A percentile compares a stretch with the other conserved stretches of the same genome.
Evolutionary conservation across 768 basidiomycete species (phyloP).

Genomic region (Tylopilus rubrobrunneus): DNA sequence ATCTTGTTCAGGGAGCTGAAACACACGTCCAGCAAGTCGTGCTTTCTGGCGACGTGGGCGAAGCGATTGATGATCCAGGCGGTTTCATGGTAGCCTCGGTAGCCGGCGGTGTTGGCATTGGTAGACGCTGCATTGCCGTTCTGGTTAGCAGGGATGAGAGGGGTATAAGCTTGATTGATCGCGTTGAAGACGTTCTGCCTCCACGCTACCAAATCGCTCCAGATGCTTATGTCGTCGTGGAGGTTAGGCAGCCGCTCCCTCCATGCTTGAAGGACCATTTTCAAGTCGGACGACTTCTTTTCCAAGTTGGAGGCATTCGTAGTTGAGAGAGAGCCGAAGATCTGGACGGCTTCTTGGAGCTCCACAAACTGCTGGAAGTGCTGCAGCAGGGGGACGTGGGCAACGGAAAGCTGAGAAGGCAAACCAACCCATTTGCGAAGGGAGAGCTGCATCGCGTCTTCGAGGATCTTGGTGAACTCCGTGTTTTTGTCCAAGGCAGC

Average conservation of each 20-base stretch:
- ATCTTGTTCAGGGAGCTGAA: slow-evolving; percentile 94
- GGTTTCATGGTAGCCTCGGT: slow-evolving; percentile 96
- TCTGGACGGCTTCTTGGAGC: slow-evolving; percentile 91
- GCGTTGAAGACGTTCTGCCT: slow-evolving; percentile 96
- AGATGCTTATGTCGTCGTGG: slow-evolving; percentile 96
- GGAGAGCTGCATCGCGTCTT: slow-evolving; percentile 95
- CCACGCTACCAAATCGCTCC: slow-evolving; percentile 99
- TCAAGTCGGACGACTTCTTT: slow-evolving; percentile 91
- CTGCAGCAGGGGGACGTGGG: slow-evolving; percentile 91
- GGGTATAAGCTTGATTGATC: slow-evolving; percentile 95
- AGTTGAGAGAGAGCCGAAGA: slow-evolving; percentile 84
- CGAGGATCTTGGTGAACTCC: slow-evolving; percentile 84
- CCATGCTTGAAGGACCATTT: slow-evolving; percentile 96
- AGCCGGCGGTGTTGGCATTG: slow-evolving; percentile 80
- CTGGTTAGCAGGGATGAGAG: slow-evolving; percentile 69
- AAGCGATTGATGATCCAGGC: slow-evolving; percentile 99
- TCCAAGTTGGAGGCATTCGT: slow-evolving; percentile 89
- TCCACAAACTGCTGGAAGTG: slow-evolving; percentile 99
- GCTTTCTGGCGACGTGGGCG: slow-evolving; percentile 96
- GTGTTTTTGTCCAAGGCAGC: slow-evolving; percentile 76
- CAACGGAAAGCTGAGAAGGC: slow-evolving; percentile 81
- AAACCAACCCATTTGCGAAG: slow-evolving; percentile 94
- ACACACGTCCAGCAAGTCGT: slow-evolving; percentile 94
- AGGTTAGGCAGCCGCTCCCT: slow-evolving; percentile 92
- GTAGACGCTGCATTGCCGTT: slow-evolving; percentile 46